Base-by-base conservation (phyloP, 1,284 basidiomycete genomes). In the Leccinum pachyderme region DNA sequence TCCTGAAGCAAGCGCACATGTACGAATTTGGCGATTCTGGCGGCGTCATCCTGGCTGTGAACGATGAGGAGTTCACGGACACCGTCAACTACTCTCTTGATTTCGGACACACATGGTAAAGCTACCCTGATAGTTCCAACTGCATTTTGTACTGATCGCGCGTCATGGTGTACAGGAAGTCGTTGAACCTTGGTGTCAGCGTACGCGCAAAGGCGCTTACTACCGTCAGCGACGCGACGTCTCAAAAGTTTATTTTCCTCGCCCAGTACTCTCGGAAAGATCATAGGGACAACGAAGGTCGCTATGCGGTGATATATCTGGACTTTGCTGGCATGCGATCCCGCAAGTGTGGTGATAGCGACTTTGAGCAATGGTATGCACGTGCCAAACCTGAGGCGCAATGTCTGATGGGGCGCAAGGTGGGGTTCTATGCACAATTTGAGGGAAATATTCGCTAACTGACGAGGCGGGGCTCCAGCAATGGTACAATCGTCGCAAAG, bases 21-120 rank as follows among this genome's bases (percentile, higher is more conserved):
- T 98, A 98, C 69, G 95, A 98, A 72, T 96, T 98, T 71, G 96
- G 96, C 15, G 96, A 98, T 67, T 82, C 78, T 69, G 89, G 96
- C 1, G 89, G 88, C 60, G 80, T 98, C 32, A 74, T 98, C 32
- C 85, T 98, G 22, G 78, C 89, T 13, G 84, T 94, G 7, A 87
- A 95, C 61, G 95, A 99, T 65, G 95, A 98, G 64, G 87, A 91
- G 41, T 70, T 74, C n/a, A 88, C 86, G 1, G 83, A 91, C 61
- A 75, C 78, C 31, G 75, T 98, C 32, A 77, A 77, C 45, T 98
- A 96, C 71, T 92, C 91, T n/a, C 84, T 86, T 44, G 88, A 99
- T 70, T 81, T 92, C 37, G 95, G 96, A 12, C 76, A 79, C 57
- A 84, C 79, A 15, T 99, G 96, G 96, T 92, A 61, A 41, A 29